Evolutionary conservation across 176 grass and related monocot species (phyloP).

Genomic region (Puccinellia tenuiflora): DNA sequence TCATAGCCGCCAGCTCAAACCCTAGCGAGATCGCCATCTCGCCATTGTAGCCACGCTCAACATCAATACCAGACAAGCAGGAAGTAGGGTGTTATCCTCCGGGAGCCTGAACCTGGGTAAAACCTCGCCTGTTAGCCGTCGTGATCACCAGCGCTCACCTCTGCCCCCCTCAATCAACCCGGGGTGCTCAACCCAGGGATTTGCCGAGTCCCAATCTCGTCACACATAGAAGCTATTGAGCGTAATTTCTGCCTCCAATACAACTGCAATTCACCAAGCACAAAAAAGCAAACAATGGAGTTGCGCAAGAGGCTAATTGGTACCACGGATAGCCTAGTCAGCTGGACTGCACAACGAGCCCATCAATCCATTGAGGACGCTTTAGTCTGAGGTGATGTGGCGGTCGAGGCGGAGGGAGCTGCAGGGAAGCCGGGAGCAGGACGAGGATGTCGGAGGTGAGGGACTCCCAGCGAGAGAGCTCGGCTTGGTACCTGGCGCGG

Average conservation of each 20-base stretch:
- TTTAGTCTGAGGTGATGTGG: background rate
- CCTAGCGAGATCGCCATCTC: too few species aligned
- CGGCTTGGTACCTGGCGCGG: conserved; percentile 31
- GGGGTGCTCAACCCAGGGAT: too few species aligned
- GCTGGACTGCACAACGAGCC: background rate
- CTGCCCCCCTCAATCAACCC: too few species aligned
- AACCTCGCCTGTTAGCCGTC: too few species aligned
- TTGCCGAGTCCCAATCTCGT: too few species aligned
- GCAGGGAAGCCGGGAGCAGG: background rate
- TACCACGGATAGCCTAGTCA: background rate
- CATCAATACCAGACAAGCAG: too few species aligned
- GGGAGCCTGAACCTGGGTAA: too few species aligned
- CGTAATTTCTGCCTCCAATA: background rate
- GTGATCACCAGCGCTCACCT: too few species aligned
- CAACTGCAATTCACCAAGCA: background rate
- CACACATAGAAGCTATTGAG: background rate
- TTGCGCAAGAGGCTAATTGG: conserved; percentile 13
- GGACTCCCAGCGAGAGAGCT: conserved; percentile 55
- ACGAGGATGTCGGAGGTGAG: conserved; percentile 11
- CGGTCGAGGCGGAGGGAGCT: background rate
- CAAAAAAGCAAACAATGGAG: background rate
- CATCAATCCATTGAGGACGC: conserved; percentile 19
- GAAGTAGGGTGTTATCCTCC: too few species aligned
- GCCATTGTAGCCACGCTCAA: too few species aligned
- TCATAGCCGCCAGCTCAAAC: too few species aligned